Conservation (phyloP, 148 eudicot genomes). For the Cornus suecica region DNA sequence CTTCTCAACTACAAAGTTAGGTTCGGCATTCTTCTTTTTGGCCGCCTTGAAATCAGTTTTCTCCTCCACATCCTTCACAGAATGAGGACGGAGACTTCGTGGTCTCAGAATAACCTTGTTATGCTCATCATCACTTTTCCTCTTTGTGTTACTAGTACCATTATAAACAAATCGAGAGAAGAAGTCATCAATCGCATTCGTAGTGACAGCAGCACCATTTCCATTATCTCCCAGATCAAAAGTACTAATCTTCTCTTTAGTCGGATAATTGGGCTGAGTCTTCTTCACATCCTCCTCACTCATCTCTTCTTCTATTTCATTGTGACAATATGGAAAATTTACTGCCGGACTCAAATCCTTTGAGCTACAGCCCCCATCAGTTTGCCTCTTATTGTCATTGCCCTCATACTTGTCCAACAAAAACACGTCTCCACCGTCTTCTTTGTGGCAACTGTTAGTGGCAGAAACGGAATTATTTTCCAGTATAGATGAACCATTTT, state of each 20-base stretch:
- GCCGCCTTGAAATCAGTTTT: not conserved
- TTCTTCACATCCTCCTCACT: not conserved
- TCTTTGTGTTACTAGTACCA: not conserved
- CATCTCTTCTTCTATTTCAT: not conserved
- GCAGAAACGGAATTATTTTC: not conserved
- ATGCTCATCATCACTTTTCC: not conserved
- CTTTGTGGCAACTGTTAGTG: not conserved
- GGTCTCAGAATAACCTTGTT: not conserved
- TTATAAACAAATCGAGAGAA: slow-evolving; percentile 36
- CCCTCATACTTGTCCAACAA: not conserved
- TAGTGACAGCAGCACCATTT: not conserved
- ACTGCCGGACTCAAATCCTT: not conserved
- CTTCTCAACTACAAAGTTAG: not conserved
- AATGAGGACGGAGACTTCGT: slow-evolving; percentile 4
- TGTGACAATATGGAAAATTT: not conserved
- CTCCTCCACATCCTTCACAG: not conserved
- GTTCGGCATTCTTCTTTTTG: not conserved
- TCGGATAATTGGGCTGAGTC: not conserved
- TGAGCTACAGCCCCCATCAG: not conserved
- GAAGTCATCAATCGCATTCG: slow-evolving; percentile 20
- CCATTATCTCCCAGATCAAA: not conserved
- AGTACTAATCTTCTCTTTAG: not conserved
- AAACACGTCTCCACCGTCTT: not conserved
- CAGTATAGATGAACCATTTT: not conserved
- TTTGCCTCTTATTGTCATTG: not conserved